Base-by-base conservation (phyloP, 1,284 basidiomycete species). In the Clitocybe nebularis region DNA sequence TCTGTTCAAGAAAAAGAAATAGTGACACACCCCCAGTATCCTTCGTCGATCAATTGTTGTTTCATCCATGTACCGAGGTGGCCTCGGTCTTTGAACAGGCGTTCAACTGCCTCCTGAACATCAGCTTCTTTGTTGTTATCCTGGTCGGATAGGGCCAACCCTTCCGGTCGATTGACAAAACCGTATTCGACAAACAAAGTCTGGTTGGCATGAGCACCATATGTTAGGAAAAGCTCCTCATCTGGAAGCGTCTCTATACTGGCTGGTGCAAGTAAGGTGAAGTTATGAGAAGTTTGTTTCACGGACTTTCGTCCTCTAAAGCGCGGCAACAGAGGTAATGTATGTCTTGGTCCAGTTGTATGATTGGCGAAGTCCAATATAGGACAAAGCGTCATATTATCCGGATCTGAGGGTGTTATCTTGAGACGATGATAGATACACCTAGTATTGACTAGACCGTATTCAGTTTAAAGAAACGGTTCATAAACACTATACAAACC, bases 321-420 rank as follows among this genome's bases (percentile, higher is more conserved):
- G 63, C 63, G 13, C 67, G 68, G 57, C n/a, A 60, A 48, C 19
- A 62, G 56, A 22, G 72, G 79, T 3, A 49, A 59, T 58, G 77
- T 73, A 43, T 67, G 63, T 4, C 70, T 64, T 21, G 58, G 51
- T 17, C 53, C 44, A 14, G 60, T 40, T 2, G 72, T 69, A 51
- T 94, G 91, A 54, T 94, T 93, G 11, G 88, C 88, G 50, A 93
- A 84, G 61, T 94, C 91, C 28, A 93, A 69, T 36, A 93, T 68
- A 5, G 91, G 92, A 51, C 88, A 89, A 50, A 94, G 72, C 0
- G 89, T 86, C 49, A 92, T 64, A 57, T 94, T 93, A 56, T 89
- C 74, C 5, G 75, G 72, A 52, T 83, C 72, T 17, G 75, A 66
- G 16, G 66, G 66, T 3, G 64, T 58, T 13, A 67, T 58, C 45